Conservation (phyloP, 2,329 filamentous ascomycete species). For the Whalleya microplaca region DNA sequence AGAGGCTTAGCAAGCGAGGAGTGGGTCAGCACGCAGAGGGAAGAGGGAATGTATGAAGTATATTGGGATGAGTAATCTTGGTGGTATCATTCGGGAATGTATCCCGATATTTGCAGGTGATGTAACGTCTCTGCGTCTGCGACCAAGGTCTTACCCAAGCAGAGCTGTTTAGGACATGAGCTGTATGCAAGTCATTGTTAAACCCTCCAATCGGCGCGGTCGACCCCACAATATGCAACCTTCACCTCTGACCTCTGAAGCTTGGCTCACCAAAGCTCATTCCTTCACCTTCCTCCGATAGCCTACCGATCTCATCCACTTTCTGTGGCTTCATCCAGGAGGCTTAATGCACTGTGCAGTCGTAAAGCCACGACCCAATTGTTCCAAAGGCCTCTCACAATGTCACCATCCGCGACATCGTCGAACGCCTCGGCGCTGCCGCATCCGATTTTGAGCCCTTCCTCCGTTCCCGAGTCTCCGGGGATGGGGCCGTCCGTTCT, state of each 20-base stretch:
- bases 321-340: constrained; percentile 4
- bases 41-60: constrained; percentile 60
- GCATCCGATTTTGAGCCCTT: constrained; percentile 9
- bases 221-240: constrained; percentile 31
- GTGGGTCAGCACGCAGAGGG: constrained; percentile 65
- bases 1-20: constrained; percentile 62
- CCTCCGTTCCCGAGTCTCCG: constrained; percentile 12
- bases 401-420: constrained; percentile 18
- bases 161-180: constrained; percentile 16
- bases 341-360: constrained; percentile 15
- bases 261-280: constrained; percentile 23
- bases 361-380: constrained; percentile 6
- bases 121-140: constrained; percentile 12
- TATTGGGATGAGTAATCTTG: constrained; percentile 53
- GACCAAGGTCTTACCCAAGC: constrained; percentile 21
- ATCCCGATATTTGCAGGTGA: constrained; percentile 1
- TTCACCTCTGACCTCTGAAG: constrained; percentile 18
- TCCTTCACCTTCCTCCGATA: constrained; percentile 20
- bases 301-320: constrained; percentile 20
- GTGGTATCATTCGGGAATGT: constrained; percentile 5
- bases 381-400: constrained; percentile 7
- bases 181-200: constrained; percentile 27
- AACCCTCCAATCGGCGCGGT: constrained; percentile 33
- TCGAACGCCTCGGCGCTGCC: constrained; percentile 13
- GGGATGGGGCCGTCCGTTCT: constrained; percentile 8